Conservation (phyloP, 805 yeast species). For the Cyberlindnera japonica region DNA sequence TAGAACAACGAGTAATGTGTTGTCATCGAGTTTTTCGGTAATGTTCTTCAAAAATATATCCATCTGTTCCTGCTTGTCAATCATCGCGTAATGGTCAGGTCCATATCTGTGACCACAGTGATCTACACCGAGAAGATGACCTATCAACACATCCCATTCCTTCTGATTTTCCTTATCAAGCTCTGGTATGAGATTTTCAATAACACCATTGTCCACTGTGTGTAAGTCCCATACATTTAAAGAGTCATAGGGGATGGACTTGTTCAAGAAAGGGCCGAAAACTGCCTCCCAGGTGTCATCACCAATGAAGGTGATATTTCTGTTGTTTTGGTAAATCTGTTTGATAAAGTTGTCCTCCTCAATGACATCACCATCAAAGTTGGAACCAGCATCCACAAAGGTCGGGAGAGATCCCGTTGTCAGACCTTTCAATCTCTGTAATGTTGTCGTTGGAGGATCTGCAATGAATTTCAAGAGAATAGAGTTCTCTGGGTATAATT, state of each 20-base stretch:
- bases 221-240: conserved; percentile 93
- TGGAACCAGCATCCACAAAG: conserved; percentile 91
- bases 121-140: conserved; percentile 91
- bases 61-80: conserved; percentile 80
- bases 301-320: conserved; percentile 76
- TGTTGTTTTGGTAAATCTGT: conserved; percentile 46
- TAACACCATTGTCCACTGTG: conserved; percentile 90
- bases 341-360: conserved; percentile 84
- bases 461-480: conserved; percentile 86
- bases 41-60: conserved; percentile 58
- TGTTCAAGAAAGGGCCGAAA: conserved; percentile 66
- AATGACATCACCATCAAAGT: conserved; percentile 86
- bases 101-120: conserved; percentile 99
- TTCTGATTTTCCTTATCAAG: conserved; percentile 35
- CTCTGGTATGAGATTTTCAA: conserved; percentile 71
- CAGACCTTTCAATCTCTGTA: conserved; percentile 90
- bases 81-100: conserved; percentile 76
- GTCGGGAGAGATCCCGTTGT: conserved; percentile 95
- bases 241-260: conserved; percentile 83
- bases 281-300: conserved; percentile 97
- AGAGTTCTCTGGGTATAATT: conserved; percentile 58
- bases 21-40: conserved; percentile 43
- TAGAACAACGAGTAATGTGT: conserved; percentile 68
- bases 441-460: conserved; percentile 94
- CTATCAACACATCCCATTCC: conserved; percentile 79